phyloP scores from a whole-genome alignment of 192 early-diverging fungal species.

The Cetraspora pellucida region DNA sequence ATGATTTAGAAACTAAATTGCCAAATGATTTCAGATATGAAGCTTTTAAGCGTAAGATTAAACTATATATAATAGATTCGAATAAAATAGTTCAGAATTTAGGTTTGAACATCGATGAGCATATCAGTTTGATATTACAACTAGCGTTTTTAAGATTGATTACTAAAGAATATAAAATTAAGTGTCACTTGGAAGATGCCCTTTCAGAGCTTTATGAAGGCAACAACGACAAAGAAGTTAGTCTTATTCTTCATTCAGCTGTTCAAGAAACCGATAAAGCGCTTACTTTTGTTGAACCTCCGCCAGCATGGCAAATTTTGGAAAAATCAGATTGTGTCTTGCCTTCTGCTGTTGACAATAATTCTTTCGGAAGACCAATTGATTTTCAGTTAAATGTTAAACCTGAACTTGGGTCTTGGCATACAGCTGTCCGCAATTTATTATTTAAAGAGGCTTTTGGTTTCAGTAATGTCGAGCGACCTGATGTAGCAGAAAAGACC shows the following conservation, averaged over 20 bases:
- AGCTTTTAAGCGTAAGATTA: slow-evolving; percentile 52
- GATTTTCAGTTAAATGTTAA: slow-evolving; percentile 12
- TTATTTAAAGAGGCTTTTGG: slow-evolving; percentile 75
- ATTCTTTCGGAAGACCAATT: slow-evolving; percentile 40
- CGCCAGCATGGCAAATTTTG: slow-evolving; percentile 51
- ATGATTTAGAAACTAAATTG: slow-evolving; percentile 69
- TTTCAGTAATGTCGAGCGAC: slow-evolving; percentile 51
- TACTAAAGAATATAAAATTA: neutral
- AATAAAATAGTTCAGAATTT: slow-evolving; percentile 63
- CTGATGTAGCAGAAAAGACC: slow-evolving; percentile 64
- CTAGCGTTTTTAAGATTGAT: slow-evolving; percentile 50
- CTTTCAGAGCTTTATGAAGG: slow-evolving; percentile 39
- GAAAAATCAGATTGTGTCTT: slow-evolving; percentile 40
- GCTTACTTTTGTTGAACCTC: slow-evolving; percentile 41
- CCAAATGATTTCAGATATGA: slow-evolving; percentile 63
- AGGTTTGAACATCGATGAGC: slow-evolving; percentile 52
- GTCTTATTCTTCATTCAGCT: slow-evolving; percentile 11
- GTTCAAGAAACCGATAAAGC: slow-evolving; percentile 35
- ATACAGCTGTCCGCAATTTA: slow-evolving; percentile 63
- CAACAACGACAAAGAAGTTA: slow-evolving; percentile 30
- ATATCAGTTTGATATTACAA: slow-evolving; percentile 62
- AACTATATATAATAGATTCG: slow-evolving; percentile 67
- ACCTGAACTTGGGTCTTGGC: slow-evolving; percentile 47
- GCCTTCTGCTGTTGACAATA: slow-evolving; percentile 36
- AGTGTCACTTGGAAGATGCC: slow-evolving; percentile 10